Evolutionary conservation across 192 early-diverging fungal genomes (phyloP).

Genomic region (Rhizophagus clarus): DNA sequence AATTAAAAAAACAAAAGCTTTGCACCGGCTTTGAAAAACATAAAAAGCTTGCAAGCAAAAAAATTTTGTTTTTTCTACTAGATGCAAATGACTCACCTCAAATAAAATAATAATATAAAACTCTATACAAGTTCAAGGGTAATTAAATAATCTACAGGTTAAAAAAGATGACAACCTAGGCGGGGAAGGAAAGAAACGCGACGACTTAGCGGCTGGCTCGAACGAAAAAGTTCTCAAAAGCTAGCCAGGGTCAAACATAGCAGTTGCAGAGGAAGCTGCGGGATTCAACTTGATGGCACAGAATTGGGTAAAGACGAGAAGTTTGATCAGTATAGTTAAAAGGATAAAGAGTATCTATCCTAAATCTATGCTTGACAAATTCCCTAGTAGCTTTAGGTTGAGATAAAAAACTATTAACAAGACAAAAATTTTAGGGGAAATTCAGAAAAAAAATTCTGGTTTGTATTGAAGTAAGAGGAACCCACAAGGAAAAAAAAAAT

Average conservation of each 20-base stretch:
- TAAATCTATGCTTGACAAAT: not conserved
- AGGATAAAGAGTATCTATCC: not conserved
- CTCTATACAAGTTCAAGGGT: not conserved
- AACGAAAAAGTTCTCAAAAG: slow-evolving; percentile 31
- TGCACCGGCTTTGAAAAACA: not conserved
- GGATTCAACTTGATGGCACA: slow-evolving; percentile 27
- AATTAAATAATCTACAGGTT: not conserved
- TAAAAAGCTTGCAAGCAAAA: not conserved
- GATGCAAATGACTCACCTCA: not conserved
- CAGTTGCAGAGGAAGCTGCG: slow-evolving; percentile 26
- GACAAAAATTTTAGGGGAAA: not conserved
- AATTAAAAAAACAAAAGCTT: not conserved
- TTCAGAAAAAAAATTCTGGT: not conserved
- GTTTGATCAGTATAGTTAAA: slow-evolving; percentile 12
- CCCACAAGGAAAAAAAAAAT: not conserved
- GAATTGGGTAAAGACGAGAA: slow-evolving; percentile 15
- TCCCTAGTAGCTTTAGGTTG: not conserved
- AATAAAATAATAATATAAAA: not conserved
- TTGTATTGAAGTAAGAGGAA: not conserved
- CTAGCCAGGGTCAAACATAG: slow-evolving; percentile 32
- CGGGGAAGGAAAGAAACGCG: not conserved
- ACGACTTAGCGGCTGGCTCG: slow-evolving; percentile 25
- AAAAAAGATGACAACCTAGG: slow-evolving; percentile 4
- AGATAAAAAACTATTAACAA: not conserved
- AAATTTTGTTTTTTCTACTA: not conserved